A percentile compares a stretch with the other conserved stretches of the same genome.
Evolutionary conservation across 192 early-diverging fungal genomes (phyloP).

Genomic region (Haplosporangium gracile): DNA sequence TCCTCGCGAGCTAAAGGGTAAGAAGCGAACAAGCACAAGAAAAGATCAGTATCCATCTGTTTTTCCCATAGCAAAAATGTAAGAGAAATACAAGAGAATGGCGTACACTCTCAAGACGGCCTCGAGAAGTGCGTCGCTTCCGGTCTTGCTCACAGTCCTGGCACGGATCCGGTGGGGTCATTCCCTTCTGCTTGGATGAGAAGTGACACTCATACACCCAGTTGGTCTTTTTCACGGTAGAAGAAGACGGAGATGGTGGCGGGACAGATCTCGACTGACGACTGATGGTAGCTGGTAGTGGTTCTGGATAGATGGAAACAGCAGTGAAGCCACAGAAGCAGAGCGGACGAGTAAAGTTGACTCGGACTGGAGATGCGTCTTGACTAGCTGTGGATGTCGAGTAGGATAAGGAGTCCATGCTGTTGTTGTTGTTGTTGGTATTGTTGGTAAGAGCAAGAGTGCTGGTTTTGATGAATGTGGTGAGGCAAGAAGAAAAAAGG

Average conservation of each 20-base stretch:
- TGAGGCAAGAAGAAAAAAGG: neutral
- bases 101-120: neutral
- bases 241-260: neutral
- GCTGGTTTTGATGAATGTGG: neutral
- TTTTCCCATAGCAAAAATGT: neutral
- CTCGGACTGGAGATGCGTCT: neutral
- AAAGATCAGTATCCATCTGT: neutral
- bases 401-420: neutral
- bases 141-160: neutral
- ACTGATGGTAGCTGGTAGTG: neutral
- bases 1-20: neutral
- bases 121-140: neutral
- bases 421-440: no score
- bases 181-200: neutral
- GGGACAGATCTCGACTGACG: neutral
- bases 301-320: neutral
- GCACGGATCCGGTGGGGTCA: neutral
- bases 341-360: neutral
- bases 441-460: no score
- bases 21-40: neutral
- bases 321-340: neutral
- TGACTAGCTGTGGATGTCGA: neutral
- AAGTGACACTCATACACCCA: slow-evolving; percentile 6
- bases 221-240: neutral
- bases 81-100: neutral